phyloP scores from a whole-genome alignment of 177 flowering plant genomes.

The Telopea speciosissima region DNA sequence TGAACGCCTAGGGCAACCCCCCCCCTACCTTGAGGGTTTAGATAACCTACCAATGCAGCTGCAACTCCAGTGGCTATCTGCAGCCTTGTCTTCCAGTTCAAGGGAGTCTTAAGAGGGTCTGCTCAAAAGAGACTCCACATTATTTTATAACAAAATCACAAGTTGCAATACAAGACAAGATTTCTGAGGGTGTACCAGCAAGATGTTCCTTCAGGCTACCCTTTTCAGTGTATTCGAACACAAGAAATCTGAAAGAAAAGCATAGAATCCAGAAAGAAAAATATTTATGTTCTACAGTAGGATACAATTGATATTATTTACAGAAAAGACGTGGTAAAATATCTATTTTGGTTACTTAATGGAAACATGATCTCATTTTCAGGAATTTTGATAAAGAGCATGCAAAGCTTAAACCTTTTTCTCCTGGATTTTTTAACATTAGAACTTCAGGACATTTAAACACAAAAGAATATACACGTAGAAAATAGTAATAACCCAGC shows the following conservation, averaged over 20 bases:
- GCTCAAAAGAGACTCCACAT: constrained; percentile 17
- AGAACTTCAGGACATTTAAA: background rate
- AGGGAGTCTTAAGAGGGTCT: constrained; percentile 79
- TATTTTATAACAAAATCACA: background rate
- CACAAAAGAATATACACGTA: background rate
- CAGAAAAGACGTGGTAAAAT: background rate
- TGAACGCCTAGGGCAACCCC: too few species aligned
- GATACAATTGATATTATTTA: background rate
- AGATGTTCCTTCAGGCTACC: constrained; percentile 85
- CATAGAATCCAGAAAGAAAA: background rate
- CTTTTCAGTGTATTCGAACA: constrained; percentile 59
- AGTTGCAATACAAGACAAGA: background rate
- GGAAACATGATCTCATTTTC: background rate
- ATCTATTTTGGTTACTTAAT: background rate
- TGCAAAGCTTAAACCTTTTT: background rate
- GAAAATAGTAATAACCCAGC: too few species aligned
- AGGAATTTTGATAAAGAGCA: background rate
- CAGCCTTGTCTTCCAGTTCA: constrained; percentile 71
- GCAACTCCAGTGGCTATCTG: constrained; percentile 69
- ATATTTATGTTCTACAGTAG: background rate
- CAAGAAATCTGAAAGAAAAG: constrained; percentile 48
- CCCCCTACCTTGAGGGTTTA: too few species aligned
- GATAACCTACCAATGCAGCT: constrained; percentile 65
- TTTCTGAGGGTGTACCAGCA: constrained; percentile 41
- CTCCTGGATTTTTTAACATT: too few species aligned